Conservation (phyloP, 805 yeast species). For the Tetrapisispora taiwanensis region DNA sequence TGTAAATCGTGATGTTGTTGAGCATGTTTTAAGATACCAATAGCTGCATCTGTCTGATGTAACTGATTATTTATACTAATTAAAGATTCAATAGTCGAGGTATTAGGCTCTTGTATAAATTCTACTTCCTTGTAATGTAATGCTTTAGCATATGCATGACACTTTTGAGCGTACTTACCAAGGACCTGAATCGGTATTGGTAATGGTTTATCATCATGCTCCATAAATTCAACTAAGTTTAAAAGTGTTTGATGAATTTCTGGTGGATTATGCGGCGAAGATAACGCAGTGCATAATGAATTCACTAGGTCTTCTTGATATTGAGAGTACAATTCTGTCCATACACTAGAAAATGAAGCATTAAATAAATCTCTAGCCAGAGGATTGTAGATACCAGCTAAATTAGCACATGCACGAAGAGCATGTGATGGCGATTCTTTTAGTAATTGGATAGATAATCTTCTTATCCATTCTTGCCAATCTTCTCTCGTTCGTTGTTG, state of each 20-base stretch:
- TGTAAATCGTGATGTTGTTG: conserved; percentile 84
- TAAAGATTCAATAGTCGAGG: conserved; percentile 83
- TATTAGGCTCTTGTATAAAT: conserved; percentile 84
- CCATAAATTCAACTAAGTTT: conserved; percentile 92
- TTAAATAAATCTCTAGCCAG: conserved; percentile 85
- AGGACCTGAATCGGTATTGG: conserved; percentile 85
- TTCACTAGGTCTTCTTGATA: conserved; percentile 84
- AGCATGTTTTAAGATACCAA: conserved; percentile 91
- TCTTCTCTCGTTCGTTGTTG: conserved; percentile 86
- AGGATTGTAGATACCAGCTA: conserved; percentile 81
- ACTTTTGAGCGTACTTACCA: conserved; percentile 86
- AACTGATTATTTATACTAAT: conserved; percentile 88
- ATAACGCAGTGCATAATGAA: conserved; percentile 74
- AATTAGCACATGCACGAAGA: conserved; percentile 79
- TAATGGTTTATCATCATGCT: conserved; percentile 89
- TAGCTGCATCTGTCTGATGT: conserved; percentile 96
- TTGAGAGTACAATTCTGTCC: conserved; percentile 84
- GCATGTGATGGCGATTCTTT: conserved; percentile 94
- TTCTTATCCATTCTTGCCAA: conserved; percentile 96
- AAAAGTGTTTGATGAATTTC: conserved; percentile 86
- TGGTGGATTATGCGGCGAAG: conserved; percentile 88
- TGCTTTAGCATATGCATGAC: conserved; percentile 97
- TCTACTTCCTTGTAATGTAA: conserved; percentile 92
- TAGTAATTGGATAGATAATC: conserved; percentile 72
- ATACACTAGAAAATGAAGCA: conserved; percentile 89